Conservation (phyloP, 2,329 filamentous ascomycete species). For the Fonsecaea monophora region DNA sequence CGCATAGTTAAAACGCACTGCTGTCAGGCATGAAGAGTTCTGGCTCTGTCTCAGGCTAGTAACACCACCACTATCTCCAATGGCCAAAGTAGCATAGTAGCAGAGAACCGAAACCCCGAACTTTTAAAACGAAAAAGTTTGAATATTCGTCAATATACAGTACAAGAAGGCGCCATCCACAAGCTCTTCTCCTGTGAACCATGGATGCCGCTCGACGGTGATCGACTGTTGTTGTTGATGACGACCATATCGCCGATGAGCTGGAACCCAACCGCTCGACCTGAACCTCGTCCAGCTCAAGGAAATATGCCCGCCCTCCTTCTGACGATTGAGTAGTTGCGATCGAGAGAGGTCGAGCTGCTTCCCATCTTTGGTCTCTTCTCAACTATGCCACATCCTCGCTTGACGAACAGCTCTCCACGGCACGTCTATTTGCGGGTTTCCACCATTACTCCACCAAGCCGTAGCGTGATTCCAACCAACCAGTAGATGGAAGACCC, state of each 20-base stretch:
- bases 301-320: not conserved
- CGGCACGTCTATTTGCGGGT: slow-evolving; percentile 10
- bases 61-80: not conserved
- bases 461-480: slow-evolving; percentile 23
- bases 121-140: slow-evolving; percentile 7
- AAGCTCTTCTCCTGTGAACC: not conserved
- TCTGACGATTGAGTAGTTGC: not conserved
- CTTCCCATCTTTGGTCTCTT: not conserved
- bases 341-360: not conserved
- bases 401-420: not conserved
- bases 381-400: slow-evolving; percentile 2
- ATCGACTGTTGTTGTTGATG: not conserved
- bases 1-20: not conserved
- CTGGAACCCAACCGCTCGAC: not conserved
- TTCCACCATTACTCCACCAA: slow-evolving; percentile 19
- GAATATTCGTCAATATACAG: slow-evolving; percentile 30
- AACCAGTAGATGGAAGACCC: slow-evolving; percentile 31
- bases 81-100: not conserved
- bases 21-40: not conserved
- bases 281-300: not conserved
- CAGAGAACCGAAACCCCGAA: not conserved
- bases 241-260: not conserved
- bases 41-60: not conserved
- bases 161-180: slow-evolving; percentile 23
- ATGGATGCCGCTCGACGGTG: not conserved